Conservation (phyloP, 192 early-diverging fungal species). For the Oehlia diaphana region DNA sequence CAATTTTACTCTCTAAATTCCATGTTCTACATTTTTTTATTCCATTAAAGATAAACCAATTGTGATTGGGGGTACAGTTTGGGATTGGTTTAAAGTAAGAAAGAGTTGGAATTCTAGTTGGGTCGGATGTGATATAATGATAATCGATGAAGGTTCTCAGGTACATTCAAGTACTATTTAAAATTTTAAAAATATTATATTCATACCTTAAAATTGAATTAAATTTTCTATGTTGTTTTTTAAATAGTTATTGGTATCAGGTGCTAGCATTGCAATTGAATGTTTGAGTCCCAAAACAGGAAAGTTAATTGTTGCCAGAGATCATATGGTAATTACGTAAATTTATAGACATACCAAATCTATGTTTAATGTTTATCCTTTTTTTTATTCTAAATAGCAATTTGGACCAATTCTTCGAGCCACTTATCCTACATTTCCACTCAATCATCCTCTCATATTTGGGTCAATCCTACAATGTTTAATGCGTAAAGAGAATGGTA, state of each 20-base stretch:
- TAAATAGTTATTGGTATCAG: constrained; percentile 43
- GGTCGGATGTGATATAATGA: constrained; percentile 34
- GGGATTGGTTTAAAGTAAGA: constrained; percentile 42
- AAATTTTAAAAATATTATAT: too few relatives aligned
- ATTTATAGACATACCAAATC: not conserved
- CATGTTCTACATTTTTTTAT: too few relatives aligned
- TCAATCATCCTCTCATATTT: constrained; percentile 37
- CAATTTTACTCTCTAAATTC: too few relatives aligned
- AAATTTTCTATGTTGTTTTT: too few relatives aligned
- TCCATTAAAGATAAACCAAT: constrained; percentile 19
- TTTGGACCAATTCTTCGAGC: constrained; percentile 49
- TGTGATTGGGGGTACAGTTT: constrained; percentile 40
- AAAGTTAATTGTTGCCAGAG: constrained; percentile 49
- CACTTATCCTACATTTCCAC: constrained; percentile 36
- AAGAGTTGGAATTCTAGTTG: constrained; percentile 1
- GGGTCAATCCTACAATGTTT: constrained; percentile 54
- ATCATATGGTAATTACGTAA: constrained; percentile 38
- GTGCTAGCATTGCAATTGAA: constrained; percentile 44
- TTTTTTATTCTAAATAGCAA: constrained; percentile 26
- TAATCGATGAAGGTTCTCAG: constrained; percentile 44
- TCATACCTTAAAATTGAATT: too few relatives aligned
- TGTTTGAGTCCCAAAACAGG: constrained; percentile 36
- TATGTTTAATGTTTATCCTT: too few relatives aligned
- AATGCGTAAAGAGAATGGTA: constrained; percentile 40
- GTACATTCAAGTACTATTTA: not conserved